phyloP scores from a whole-genome alignment of 495 filamentous ascomycete species.

The Rostrohypoxylon terebratum region DNA sequence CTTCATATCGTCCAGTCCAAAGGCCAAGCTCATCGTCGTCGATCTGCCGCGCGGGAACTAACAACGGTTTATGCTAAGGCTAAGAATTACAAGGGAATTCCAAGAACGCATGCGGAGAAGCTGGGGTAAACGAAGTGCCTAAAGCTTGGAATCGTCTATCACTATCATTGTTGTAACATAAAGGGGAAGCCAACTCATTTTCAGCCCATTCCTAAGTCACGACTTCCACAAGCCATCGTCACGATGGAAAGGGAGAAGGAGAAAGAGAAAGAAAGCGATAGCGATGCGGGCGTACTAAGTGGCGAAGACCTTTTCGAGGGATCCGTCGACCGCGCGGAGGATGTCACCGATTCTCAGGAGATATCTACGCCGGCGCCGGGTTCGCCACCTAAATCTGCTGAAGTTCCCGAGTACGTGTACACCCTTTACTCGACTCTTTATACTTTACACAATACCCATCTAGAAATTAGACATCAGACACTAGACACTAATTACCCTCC shows the following conservation, averaged over 20 bases:
- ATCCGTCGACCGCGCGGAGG: constrained; percentile 20
- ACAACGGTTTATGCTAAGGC: neutral
- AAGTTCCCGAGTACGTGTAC: constrained; percentile 36
- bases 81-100: no score
- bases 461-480: neutral
- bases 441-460: neutral
- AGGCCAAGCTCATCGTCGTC: neutral
- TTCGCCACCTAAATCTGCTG: neutral
- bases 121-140: constrained; percentile 10
- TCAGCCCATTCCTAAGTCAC: neutral
- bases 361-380: constrained; percentile 3
- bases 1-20: neutral
- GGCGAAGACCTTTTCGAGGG: constrained; percentile 21
- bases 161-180: neutral
- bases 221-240: neutral
- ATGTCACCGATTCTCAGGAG: constrained; percentile 5
- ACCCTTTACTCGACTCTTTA: neutral
- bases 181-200: neutral
- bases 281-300: constrained; percentile 3
- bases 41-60: neutral
- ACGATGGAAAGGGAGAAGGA: constrained; percentile 25
- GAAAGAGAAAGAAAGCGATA: constrained; percentile 31
- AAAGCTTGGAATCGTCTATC: neutral
- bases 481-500: constrained; percentile 1
- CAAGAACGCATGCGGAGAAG: constrained; percentile 8